Conservation (phyloP, 768 basidiomycete species). For the Rhodotorula toruloides region DNA sequence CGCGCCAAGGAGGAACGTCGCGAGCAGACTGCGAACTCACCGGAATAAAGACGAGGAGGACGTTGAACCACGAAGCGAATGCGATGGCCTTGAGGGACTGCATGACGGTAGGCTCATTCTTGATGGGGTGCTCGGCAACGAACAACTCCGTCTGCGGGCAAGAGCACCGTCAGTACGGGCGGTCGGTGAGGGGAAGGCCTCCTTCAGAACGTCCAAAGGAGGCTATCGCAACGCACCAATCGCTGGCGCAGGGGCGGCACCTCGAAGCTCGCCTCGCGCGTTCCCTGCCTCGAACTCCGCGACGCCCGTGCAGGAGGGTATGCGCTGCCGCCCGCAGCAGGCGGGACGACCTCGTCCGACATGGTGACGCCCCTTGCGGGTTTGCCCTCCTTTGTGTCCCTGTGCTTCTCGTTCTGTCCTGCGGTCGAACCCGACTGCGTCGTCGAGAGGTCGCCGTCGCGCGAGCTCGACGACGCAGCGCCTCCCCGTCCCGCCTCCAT, state of each 20-base stretch:
- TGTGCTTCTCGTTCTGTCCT: neutral
- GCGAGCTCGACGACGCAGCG: too few relatives aligned
- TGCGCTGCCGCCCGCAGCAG: neutral
- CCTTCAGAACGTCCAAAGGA: too few relatives aligned
- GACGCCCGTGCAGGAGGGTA: neutral
- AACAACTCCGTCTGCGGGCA: conserved; percentile 22
- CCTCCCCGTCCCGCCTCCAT: too few relatives aligned
- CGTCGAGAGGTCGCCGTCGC: neutral
- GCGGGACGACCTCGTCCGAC: neutral
- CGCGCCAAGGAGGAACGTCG: neutral
- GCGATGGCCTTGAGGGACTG: conserved; percentile 28
- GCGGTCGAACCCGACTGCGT: neutral
- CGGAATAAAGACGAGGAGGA: conserved; percentile 41
- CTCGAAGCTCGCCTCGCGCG: conserved; percentile 1
- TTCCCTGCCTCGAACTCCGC: neutral
- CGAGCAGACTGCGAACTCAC: neutral
- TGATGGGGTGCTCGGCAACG: conserved; percentile 17
- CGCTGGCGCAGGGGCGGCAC: conserved; percentile 3
- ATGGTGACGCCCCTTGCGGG: neutral
- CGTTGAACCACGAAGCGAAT: conserved; percentile 39
- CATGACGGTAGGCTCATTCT: conserved; percentile 18
- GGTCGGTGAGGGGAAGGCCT: too few relatives aligned
- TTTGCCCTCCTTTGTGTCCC: neutral
- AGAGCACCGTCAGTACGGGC: neutral
- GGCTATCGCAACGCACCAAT: neutral